A percentile compares a stretch with the other conserved stretches of the same genome.
These are phyloP conservation scores for Podila minutissima DNA, from an alignment of 192 early-diverging fungal species.

Conservation along the genomic window DNA sequence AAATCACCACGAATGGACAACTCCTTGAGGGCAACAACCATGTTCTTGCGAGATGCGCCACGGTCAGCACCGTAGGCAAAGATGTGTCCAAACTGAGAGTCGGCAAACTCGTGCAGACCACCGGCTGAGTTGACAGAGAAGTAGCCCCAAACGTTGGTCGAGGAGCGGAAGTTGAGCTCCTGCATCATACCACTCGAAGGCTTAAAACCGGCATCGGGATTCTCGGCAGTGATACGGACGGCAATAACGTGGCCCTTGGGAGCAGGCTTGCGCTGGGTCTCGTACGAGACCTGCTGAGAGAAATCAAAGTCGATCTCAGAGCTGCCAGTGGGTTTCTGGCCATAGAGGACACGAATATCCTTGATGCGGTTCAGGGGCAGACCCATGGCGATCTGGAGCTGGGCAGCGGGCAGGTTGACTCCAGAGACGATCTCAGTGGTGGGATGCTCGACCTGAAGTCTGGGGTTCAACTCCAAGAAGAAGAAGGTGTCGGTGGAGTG, in stretches of 20 bases:
- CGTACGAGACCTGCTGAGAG: constrained; percentile 71
- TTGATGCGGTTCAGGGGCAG: constrained; percentile 95
- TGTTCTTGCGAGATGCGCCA: constrained; percentile 92
- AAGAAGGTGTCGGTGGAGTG: constrained; percentile 88
- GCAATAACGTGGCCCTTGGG: constrained; percentile 99
- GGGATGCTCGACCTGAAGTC: constrained; percentile 99
- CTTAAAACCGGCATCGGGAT: constrained; percentile 99
- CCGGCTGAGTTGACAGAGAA: constrained; percentile 95
- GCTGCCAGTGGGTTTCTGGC: constrained; percentile 85
- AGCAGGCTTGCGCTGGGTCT: constrained; percentile 90
- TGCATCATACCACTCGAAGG: constrained; percentile 96
- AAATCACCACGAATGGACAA: constrained; percentile 98
- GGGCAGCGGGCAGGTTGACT: constrained; percentile 97
- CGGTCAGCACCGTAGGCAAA: constrained; percentile 97
- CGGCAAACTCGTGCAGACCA: constrained; percentile 99
- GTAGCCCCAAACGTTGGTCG: constrained; percentile 99
- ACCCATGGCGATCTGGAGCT: constrained; percentile 99
- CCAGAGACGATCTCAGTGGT: constrained; percentile 99
- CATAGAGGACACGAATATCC: constrained; percentile 96
- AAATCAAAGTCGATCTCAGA: constrained; percentile 97
- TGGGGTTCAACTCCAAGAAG: constrained; percentile 97
- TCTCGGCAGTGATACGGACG: constrained; percentile 98
- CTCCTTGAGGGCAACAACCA: constrained; percentile 98
- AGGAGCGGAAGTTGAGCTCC: constrained; percentile 96
- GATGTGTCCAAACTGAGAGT: constrained; percentile 99